Conservation (phyloP, 2,329 filamentous ascomycete genomes). For the Penicillium sp. region DNA sequence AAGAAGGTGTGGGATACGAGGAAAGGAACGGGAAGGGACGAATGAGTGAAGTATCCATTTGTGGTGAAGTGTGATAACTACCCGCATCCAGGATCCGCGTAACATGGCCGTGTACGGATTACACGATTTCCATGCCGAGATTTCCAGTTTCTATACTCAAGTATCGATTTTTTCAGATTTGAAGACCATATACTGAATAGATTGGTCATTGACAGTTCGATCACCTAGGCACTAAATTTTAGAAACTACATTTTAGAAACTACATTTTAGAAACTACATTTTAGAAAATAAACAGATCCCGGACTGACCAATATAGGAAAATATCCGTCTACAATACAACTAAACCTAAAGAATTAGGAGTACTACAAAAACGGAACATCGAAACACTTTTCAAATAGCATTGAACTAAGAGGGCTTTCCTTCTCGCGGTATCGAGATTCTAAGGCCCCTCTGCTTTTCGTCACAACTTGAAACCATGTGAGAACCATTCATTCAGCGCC, state of each 20-base stretch:
- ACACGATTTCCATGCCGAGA: background rate
- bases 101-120: background rate
- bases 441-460: conserved; percentile 14
- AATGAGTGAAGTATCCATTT: conserved; percentile 13
- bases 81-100: conserved; percentile 18
- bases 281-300: too few relatives aligned
- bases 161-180: background rate
- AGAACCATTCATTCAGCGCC: conserved; percentile 33
- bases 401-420: conserved; percentile 30
- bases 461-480: conserved; percentile 17
- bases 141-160: background rate
- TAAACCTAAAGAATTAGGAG: too few relatives aligned
- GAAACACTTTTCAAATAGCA: conserved; percentile 24
- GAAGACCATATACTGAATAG: too few relatives aligned
- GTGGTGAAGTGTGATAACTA: conserved; percentile 21
- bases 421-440: conserved; percentile 29
- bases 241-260: too few relatives aligned
- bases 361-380: too few relatives aligned
- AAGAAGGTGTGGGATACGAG: conserved; percentile 9
- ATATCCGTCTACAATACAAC: background rate
- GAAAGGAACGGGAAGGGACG: conserved; percentile 13
- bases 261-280: too few relatives aligned
- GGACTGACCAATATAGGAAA: background rate
- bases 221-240: too few relatives aligned
- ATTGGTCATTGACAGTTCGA: too few relatives aligned